Evolutionary conservation across 495 filamentous ascomycete genomes (phyloP).

Genomic region (Talaromyces ruber): DNA sequence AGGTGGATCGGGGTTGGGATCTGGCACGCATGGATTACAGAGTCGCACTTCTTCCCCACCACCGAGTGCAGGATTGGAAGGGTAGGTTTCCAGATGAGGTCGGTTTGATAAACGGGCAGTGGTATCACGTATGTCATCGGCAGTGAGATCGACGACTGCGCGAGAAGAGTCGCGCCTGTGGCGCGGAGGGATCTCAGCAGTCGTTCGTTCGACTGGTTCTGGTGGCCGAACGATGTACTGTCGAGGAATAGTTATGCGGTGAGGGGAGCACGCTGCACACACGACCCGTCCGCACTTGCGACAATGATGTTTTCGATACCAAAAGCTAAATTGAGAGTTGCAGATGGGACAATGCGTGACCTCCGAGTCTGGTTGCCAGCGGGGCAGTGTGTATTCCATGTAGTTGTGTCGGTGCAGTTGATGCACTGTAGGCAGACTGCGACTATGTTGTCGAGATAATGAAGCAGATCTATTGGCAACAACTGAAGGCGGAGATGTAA

Average conservation of each 20-base stretch:
- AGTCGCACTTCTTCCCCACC: constrained; percentile 84
- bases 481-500: constrained; percentile 22
- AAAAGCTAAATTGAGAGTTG: constrained; percentile 66
- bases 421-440: neutral
- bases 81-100: constrained; percentile 9
- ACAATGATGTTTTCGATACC: constrained; percentile 88
- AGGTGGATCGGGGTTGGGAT: constrained; percentile 70
- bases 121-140: constrained; percentile 18
- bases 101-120: constrained; percentile 4
- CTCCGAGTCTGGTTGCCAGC: constrained; percentile 81
- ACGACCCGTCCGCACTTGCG: constrained; percentile 96
- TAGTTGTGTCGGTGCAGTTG: constrained; percentile 6
- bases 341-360: constrained; percentile 80
- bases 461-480: neutral
- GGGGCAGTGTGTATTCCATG: constrained; percentile 43
- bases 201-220: constrained; percentile 21
- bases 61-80: constrained; percentile 48
- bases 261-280: constrained; percentile 83
- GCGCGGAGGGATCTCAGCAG: constrained; percentile 13
- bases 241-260: constrained; percentile 87
- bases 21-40: constrained; percentile 91
- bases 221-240: constrained; percentile 89
- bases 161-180: constrained; percentile 1
- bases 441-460: constrained; percentile 5
- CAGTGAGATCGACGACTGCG: constrained; percentile 33